These are phyloP conservation scores for Fusarium temperatum DNA, from an alignment of 2,329 filamentous ascomycete species.

Conservation along the genomic window DNA sequence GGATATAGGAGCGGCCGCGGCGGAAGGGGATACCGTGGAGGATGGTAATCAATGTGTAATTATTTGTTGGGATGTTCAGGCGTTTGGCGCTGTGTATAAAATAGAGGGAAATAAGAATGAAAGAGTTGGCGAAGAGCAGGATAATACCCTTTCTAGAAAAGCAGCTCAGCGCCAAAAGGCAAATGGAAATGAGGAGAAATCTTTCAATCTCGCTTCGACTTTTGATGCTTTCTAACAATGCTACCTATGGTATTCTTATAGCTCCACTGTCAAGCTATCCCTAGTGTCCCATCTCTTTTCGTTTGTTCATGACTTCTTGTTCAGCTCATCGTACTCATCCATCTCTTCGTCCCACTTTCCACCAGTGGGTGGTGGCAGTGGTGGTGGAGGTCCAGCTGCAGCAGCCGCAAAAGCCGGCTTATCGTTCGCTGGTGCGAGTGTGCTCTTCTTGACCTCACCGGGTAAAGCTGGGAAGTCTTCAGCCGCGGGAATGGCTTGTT, in stretches of 20 bases:
- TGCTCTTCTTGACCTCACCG: constrained; percentile 39
- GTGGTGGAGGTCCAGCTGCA: constrained; percentile 38
- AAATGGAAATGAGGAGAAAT: constrained; percentile 2
- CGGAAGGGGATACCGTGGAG: constrained; percentile 60
- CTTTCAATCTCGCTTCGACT: constrained; percentile 37
- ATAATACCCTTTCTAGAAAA: constrained; percentile 40
- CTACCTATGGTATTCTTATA: constrained; percentile 35
- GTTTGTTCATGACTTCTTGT: constrained; percentile 33
- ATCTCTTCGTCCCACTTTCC: constrained; percentile 68
- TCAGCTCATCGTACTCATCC: constrained; percentile 58
- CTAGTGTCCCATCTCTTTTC: constrained; percentile 1
- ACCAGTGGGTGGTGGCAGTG: constrained; percentile 45
- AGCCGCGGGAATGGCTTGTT: constrained; percentile 41
- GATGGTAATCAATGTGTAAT: constrained; percentile 50
- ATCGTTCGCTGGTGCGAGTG: constrained; percentile 13
- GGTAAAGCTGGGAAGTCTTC: constrained; percentile 52
- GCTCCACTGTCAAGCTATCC: constrained; percentile 2
- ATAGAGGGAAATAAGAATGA: constrained; percentile 20
- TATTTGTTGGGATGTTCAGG: constrained; percentile 17
- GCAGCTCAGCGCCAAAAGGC: constrained; percentile 6
- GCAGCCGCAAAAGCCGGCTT: constrained; percentile 46
- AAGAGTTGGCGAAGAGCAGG: constrained; percentile 11
- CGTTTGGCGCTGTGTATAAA: constrained; percentile 36
- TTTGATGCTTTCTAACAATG: constrained; percentile 34
- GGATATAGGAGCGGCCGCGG: constrained; percentile 63